A percentile compares a stretch with the other conserved stretches of the same genome.
Evolutionary conservation across 495 filamentous ascomycete genomes (phyloP).

Genomic region (Talaromyces stipitatus): DNA sequence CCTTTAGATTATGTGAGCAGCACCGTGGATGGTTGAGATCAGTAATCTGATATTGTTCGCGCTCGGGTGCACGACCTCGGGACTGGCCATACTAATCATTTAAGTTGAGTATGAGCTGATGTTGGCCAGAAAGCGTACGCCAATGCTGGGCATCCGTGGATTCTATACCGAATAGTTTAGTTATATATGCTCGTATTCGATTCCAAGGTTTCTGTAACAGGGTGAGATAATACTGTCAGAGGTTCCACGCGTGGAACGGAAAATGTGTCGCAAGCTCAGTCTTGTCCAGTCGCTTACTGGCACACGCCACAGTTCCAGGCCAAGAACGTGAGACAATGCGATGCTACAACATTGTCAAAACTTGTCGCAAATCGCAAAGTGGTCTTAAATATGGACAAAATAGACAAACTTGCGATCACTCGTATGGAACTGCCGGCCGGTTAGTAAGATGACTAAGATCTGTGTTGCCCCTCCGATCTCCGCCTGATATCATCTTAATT

Average conservation of each 20-base stretch:
- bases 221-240: too few relatives aligned
- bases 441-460: neutral
- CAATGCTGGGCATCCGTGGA: too few relatives aligned
- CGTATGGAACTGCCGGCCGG: neutral
- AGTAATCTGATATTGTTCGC: neutral
- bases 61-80: neutral
- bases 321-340: too few relatives aligned
- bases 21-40: neutral
- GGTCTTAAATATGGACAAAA: neutral
- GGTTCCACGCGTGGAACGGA: too few relatives aligned
- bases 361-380: neutral
- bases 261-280: too few relatives aligned
- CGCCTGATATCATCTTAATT: neutral
- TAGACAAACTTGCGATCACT: neutral
- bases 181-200: too few relatives aligned
- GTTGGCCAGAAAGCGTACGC: neutral
- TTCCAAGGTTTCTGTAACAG: too few relatives aligned
- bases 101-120: neutral
- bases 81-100: neutral
- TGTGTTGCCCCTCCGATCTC: neutral
- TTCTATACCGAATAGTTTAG: too few relatives aligned
- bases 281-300: too few relatives aligned
- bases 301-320: too few relatives aligned
- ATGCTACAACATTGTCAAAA: neutral
- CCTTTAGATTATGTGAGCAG: neutral